Conservation (phyloP, 495 filamentous ascomycete species). For the Xylaria nigripes region DNA sequence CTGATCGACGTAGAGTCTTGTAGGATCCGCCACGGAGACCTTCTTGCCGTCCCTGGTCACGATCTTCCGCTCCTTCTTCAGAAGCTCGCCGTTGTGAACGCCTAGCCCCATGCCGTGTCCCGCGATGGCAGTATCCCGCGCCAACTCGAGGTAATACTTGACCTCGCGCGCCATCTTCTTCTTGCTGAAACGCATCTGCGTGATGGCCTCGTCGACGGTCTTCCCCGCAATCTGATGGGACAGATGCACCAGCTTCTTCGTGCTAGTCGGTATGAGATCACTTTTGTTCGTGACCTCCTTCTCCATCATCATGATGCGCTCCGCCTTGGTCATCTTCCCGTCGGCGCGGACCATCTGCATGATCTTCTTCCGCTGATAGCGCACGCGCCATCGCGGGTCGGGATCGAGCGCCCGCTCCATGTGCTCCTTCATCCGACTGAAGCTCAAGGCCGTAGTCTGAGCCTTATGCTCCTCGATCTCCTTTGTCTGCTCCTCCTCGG, state of each 20-base stretch:
- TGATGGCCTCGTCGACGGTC: slow-evolving; percentile 81
- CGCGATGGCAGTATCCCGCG: slow-evolving; percentile 69
- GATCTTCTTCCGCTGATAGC: slow-evolving; percentile 79
- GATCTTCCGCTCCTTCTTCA: slow-evolving; percentile 31
- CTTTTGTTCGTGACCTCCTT: slow-evolving; percentile 55
- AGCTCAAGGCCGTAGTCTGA: not conserved
- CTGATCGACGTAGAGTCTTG: slow-evolving; percentile 75
- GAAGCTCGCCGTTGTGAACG: slow-evolving; percentile 17
- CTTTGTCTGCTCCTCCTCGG: slow-evolving; percentile 1
- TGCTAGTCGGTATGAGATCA: slow-evolving; percentile 62
- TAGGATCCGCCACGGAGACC: slow-evolving; percentile 57
- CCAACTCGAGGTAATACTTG: slow-evolving; percentile 62
- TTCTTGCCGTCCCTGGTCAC: slow-evolving; percentile 50
- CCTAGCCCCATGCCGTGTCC: slow-evolving; percentile 80
- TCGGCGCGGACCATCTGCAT: slow-evolving; percentile 53
- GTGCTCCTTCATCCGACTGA: slow-evolving; percentile 30
- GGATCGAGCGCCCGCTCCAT: slow-evolving; percentile 59
- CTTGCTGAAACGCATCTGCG: slow-evolving; percentile 91
- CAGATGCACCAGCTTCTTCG: slow-evolving; percentile 81
- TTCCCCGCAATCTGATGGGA: slow-evolving; percentile 86
- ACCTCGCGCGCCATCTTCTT: slow-evolving; percentile 88
- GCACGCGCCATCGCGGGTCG: slow-evolving; percentile 51
- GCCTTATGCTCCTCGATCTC: not conserved
- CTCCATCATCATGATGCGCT: slow-evolving; percentile 65
- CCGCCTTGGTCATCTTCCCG: slow-evolving; percentile 50